phyloP scores from a whole-genome alignment of 257 asterid species.

The Galeopsis tetrahit region DNA sequence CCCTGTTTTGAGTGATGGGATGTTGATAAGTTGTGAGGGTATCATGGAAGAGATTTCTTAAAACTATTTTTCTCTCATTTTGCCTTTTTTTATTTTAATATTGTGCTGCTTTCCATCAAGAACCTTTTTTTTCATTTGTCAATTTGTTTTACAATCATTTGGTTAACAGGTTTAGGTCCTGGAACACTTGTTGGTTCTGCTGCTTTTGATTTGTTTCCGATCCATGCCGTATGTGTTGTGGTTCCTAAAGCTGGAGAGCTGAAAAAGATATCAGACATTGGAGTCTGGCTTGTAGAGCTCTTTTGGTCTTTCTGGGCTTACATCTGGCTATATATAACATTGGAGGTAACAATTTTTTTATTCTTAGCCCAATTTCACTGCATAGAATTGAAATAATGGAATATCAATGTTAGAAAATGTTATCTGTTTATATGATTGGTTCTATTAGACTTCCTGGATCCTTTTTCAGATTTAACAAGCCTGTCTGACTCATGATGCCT shows the following conservation, averaged over 20 bases:
- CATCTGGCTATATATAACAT: slow-evolving; percentile 89
- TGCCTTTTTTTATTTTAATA: slow-evolving; percentile 3
- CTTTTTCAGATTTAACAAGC: not conserved
- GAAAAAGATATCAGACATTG: slow-evolving; percentile 89
- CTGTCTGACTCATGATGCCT: slow-evolving; percentile 17
- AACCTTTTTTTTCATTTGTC: slow-evolving; percentile 15
- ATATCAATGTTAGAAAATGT: not conserved
- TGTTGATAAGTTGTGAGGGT: slow-evolving; percentile 14
- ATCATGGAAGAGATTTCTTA: not conserved
- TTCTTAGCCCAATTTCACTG: slow-evolving; percentile 27
- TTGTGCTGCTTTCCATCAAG: slow-evolving; percentile 12
- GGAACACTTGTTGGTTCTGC: slow-evolving; percentile 99
- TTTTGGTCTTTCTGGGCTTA: slow-evolving; percentile 99
- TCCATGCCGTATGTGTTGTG: slow-evolving; percentile 95
- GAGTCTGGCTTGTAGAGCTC: slow-evolving; percentile 97
- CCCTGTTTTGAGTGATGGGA: not conserved
- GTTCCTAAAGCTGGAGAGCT: slow-evolving; percentile 92
- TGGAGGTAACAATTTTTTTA: slow-evolving; percentile 59
- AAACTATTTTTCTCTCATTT: not conserved
- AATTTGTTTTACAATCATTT: slow-evolving; percentile 19
- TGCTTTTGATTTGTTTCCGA: slow-evolving; percentile 96
- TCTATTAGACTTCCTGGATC: not conserved
- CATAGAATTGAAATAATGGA: not conserved
- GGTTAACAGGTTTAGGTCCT: slow-evolving; percentile 82
- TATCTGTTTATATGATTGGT: slow-evolving; percentile 3